Evolutionary conservation across 179 eudicot species (phyloP), one percentile per base, ranked within the genome.

Genomic region (Corrigiola litoralis): DNA sequence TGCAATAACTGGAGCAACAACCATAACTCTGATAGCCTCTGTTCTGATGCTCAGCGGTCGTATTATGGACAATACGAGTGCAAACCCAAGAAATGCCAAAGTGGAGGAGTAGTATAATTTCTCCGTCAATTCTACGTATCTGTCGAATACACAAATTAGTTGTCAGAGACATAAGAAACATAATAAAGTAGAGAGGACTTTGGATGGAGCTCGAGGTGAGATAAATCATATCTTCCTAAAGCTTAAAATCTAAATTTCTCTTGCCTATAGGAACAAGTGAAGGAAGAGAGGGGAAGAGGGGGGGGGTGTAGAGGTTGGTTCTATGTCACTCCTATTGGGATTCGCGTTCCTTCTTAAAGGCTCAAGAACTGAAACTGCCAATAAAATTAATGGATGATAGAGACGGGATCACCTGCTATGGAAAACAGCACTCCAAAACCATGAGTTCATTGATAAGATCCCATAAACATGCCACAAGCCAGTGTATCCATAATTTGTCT

Each of bases 391-490:
- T 28, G 31, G 27, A 13, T 40, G 44, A 55, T 0, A 27, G 28
- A 25, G 70, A 60, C n/a, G 53, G 4, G 25, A 69, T 70, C 38
- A 88, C 97, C 90, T 77, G 66, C 83, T 74, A 53, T 86, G 92
- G 72, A 88, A 90, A 72, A 81, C 80, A 65, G 85, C 86, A 60
- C 88, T 82, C 97, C 95, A 88, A 52, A 90, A 80, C 92, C 97
- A 90, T 6, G 87, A 72, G 65, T 80, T 90, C 79, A 88, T 72
- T 6, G 95, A 70, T 29, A 90, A 60, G 61, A 90, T 66, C 36
- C 71, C 92, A 70, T 86, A 90, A 38, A 86, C 29, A 56, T 78
- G 72, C 85, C 88, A 88, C 56, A 86, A 67, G 56, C 80, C 75
- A 50, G 80, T 68, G 70, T 72, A 90, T 5, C 84, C 82, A 60